These are phyloP conservation scores for Cydonia oblonga DNA, from an alignment of 331 rosid genomes.

Conservation along the genomic window DNA sequence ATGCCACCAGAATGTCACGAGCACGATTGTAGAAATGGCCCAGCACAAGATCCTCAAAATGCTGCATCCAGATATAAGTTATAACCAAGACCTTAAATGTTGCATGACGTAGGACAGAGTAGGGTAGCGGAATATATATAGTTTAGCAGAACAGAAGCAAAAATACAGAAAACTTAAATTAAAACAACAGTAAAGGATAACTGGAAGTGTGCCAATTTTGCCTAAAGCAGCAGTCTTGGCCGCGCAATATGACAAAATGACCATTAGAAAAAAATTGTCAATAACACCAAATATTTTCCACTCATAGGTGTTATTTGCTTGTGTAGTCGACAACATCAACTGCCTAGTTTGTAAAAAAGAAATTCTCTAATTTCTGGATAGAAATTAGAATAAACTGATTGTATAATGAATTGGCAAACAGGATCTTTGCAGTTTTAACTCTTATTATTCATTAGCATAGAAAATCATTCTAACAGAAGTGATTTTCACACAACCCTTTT, in stretches of 20 bases:
- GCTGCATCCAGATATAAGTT: constrained; percentile 34
- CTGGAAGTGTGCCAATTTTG: too few relatives aligned
- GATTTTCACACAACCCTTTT: too few relatives aligned
- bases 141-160: too few relatives aligned
- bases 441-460: too few relatives aligned
- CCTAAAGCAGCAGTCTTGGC: neutral
- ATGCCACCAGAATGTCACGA: constrained; percentile 57
- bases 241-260: neutral
- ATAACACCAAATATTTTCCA: neutral
- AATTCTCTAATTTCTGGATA: too few relatives aligned
- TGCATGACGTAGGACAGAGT: neutral
- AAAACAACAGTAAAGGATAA: too few relatives aligned
- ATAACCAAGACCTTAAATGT: constrained; percentile 3
- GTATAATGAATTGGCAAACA: too few relatives aligned
- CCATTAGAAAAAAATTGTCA: neutral
- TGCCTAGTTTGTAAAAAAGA: neutral
- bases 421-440: too few relatives aligned
- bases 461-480: too few relatives aligned
- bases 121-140: too few relatives aligned
- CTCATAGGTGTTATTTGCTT: neutral
- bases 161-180: too few relatives aligned
- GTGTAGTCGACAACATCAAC: neutral
- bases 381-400: too few relatives aligned
- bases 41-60: constrained; percentile 58
- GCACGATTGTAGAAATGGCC: constrained; percentile 69